Evolutionary conservation across 2,329 filamentous ascomycete genomes (phyloP), one percentile per base, ranked within the genome.

Genomic region (Venturia oleaginea): DNA sequence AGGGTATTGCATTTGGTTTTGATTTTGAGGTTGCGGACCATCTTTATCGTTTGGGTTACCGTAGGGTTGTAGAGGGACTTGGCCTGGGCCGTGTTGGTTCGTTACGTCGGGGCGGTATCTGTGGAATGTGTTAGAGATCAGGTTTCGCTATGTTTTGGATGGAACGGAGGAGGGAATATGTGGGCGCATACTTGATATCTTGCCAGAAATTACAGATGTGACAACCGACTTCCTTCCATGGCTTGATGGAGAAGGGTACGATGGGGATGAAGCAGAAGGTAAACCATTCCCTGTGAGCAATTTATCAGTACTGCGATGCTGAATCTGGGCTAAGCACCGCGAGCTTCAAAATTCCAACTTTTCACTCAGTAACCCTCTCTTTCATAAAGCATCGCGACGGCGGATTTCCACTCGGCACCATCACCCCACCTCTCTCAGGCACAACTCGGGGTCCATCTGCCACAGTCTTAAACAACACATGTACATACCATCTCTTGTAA

Each of bases 181-280:
- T 19, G 27, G 34, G 30, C 27, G 51, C 30, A 48, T 67, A 78
- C 71, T 78, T 78, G 68, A 81, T 74, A 67, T 81, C 79, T 73
- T 92, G 88, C 67, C 84, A 82, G 73, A 91, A 92, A 73, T 87
- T 85, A 81, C 89, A 93, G 73, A 92, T 86, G 71, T 85, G 82
- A 78, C 89, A 93, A 66, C 81, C 79, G 64, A 93, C 82, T 70
- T 91, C 88, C 37, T 65, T 62, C 61, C 62, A 76, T 0, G 79
- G 79, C 66, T 81, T 80, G 5, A 81, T 69, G 32, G 84, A 86
- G 71, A 92, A 86, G 0, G 89, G 89, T 32, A 92, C 80, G 57
- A 92, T 75, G 60, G 89, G 89, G 63, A 91, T 76, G 76, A 89
- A 91, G 80, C 89, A 92, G 71, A 92, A 86, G 5, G 89, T 92